Evolutionary conservation across 2,329 filamentous ascomycete genomes (phyloP).

Genomic region (Colletotrichum trifolii): DNA sequence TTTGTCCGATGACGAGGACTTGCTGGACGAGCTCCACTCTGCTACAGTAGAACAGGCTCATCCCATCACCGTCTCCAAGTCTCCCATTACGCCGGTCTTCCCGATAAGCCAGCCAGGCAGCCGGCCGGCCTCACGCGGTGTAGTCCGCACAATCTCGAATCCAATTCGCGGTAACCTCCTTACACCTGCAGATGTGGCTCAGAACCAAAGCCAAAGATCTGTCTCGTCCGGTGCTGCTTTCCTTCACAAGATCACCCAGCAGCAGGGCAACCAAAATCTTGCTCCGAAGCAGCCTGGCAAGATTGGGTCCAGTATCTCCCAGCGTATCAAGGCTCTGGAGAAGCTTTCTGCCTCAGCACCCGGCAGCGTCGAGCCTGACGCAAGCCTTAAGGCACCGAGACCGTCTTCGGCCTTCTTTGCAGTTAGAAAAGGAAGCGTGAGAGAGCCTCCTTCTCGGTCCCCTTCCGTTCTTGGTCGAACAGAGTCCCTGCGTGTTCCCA

Average conservation of each 20-base stretch:
- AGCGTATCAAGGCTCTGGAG: slow-evolving; percentile 92
- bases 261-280: slow-evolving; percentile 59
- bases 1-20: slow-evolving; percentile 78
- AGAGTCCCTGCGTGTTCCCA: slow-evolving; percentile 48
- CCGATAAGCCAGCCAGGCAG: slow-evolving; percentile 44
- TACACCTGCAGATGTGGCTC: slow-evolving; percentile 57
- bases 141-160: slow-evolving; percentile 48
- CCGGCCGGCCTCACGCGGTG: slow-evolving; percentile 51
- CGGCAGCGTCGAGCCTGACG: slow-evolving; percentile 41
- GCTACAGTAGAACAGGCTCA: slow-evolving; percentile 87
- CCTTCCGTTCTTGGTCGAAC: slow-evolving; percentile 59
- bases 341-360: slow-evolving; percentile 69
- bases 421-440: slow-evolving; percentile 57
- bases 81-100: slow-evolving; percentile 78
- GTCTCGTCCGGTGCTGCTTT: slow-evolving; percentile 68
- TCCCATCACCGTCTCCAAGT: slow-evolving; percentile 81
- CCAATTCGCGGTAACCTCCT: slow-evolving; percentile 58
- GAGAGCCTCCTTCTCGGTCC: slow-evolving; percentile 55
- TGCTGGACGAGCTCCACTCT: slow-evolving; percentile 86
- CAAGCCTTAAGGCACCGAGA: slow-evolving; percentile 33
- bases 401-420: slow-evolving; percentile 69
- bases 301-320: slow-evolving; percentile 90
- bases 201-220: slow-evolving; percentile 56
- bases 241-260: slow-evolving; percentile 64
- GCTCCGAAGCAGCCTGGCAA: slow-evolving; percentile 77